Percentiles rank a stretch among this genome's conserved stretches.
Evolutionary conservation across 306 rosid genomes (phyloP).

Genomic region (Prinsepia uniflora): DNA sequence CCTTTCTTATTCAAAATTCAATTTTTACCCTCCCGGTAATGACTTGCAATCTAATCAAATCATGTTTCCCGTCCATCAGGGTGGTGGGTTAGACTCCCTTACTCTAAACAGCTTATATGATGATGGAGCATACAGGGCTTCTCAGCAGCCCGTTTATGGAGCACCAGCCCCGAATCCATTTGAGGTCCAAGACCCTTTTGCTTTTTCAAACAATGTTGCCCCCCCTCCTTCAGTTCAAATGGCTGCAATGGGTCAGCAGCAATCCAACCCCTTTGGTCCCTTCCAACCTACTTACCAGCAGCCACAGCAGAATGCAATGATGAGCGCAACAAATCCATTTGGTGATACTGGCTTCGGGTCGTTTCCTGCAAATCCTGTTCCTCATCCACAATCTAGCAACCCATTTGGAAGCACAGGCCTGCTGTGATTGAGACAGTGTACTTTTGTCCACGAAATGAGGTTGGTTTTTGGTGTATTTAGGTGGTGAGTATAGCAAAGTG

Average conservation of each 20-base stretch:
- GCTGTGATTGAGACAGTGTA: constrained; percentile 37
- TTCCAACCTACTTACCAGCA: constrained; percentile 53
- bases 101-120: constrained; percentile 83
- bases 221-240: constrained; percentile 72
- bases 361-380: constrained; percentile 46
- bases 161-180: constrained; percentile 91
- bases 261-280: constrained; percentile 84
- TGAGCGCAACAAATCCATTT: constrained; percentile 82
- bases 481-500: constrained; percentile 39
- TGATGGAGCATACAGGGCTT: constrained; percentile 79
- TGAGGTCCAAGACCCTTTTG: constrained; percentile 86
- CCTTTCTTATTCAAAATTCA: not conserved
- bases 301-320: constrained; percentile 58
- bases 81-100: constrained; percentile 94
- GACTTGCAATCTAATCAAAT: not conserved
- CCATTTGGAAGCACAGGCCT: constrained; percentile 93
- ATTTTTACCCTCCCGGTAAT: not conserved
- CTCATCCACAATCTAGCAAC: constrained; percentile 70
- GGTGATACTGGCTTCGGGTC: constrained; percentile 80
- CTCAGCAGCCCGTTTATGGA: constrained; percentile 88
- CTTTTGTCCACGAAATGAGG: constrained; percentile 28
- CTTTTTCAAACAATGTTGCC: constrained; percentile 54
- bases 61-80: constrained; percentile 43
- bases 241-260: constrained; percentile 65
- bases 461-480: constrained; percentile 43